Evolutionary conservation across 192 early-diverging fungal species (phyloP).

Genomic region (Gorgonomyces haynaldii): DNA sequence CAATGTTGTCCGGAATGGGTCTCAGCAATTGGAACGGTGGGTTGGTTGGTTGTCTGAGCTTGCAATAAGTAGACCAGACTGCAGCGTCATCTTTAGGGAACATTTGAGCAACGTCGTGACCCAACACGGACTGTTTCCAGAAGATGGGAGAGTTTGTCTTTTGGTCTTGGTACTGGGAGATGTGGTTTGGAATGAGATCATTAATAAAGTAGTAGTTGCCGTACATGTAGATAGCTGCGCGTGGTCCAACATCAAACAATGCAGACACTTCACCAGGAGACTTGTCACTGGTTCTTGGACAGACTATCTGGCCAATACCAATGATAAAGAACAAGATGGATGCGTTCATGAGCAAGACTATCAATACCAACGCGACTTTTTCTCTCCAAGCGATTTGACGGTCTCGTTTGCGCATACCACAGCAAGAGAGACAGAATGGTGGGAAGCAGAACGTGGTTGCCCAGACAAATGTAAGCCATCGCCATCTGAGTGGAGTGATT

Average conservation of each 20-base stretch:
- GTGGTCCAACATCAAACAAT: slow-evolving; percentile 8
- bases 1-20: background rate
- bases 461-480: slow-evolving; percentile 80
- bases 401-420: slow-evolving; percentile 65
- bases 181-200: slow-evolving; percentile 4
- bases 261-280: slow-evolving; percentile 32
- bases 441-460: slow-evolving; percentile 69
- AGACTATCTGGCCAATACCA: slow-evolving; percentile 55
- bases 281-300: slow-evolving; percentile 57
- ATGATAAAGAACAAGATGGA: slow-evolving; percentile 75
- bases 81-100: slow-evolving; percentile 22
- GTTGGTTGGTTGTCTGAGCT: slow-evolving; percentile 16
- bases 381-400: slow-evolving; percentile 96
- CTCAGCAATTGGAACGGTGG: background rate
- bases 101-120: slow-evolving; percentile 29
- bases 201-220: slow-evolving; percentile 32
- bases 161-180: slow-evolving; percentile 3
- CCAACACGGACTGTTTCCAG: slow-evolving; percentile 26
- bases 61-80: slow-evolving; percentile 21
- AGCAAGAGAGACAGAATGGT: slow-evolving; percentile 45
- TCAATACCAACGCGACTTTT: slow-evolving; percentile 82
- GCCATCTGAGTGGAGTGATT: slow-evolving; percentile 44
- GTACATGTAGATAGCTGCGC: slow-evolving; percentile 32
- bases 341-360: slow-evolving; percentile 73
- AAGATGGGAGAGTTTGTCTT: slow-evolving; percentile 2